These are phyloP conservation scores for Emydomyces testavorans DNA, from an alignment of 2,329 filamentous ascomycete genomes.

Conservation along the genomic window DNA sequence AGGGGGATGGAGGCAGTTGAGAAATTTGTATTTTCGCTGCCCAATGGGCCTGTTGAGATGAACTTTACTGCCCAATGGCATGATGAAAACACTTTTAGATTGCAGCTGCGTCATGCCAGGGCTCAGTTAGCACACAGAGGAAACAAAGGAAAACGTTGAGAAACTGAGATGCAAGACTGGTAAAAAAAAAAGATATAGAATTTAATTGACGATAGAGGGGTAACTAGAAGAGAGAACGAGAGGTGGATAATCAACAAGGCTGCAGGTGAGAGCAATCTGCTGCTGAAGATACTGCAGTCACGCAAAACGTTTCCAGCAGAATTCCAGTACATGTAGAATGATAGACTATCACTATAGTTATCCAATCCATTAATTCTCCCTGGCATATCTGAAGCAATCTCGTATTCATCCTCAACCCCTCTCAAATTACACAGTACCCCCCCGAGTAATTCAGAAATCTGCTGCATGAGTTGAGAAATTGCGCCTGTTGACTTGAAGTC, in stretches of 20 bases:
- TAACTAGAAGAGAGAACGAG: background rate
- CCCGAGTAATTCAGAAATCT: background rate
- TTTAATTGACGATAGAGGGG: too few relatives aligned
- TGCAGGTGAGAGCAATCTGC: background rate
- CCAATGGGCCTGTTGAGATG: constrained; percentile 7
- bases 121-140: background rate
- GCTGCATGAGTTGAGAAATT: background rate
- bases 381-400: too few relatives aligned
- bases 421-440: constrained; percentile 4
- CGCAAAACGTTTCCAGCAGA: background rate
- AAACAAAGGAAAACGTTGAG: background rate
- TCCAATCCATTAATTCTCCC: too few relatives aligned
- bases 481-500: background rate
- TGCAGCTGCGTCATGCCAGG: constrained; percentile 12
- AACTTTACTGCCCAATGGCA: constrained; percentile 11
- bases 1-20: background rate
- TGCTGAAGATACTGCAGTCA: background rate
- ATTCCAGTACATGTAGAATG: too few relatives aligned
- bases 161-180: background rate
- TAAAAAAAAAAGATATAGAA: background rate
- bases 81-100: background rate
- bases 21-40: constrained; percentile 10
- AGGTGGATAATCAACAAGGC: background rate
- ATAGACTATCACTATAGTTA: background rate
- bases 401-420: background rate